Evolutionary conservation across 2,329 filamentous ascomycete species (phyloP).

Genomic region (Talaromyces albobiverticillius): DNA sequence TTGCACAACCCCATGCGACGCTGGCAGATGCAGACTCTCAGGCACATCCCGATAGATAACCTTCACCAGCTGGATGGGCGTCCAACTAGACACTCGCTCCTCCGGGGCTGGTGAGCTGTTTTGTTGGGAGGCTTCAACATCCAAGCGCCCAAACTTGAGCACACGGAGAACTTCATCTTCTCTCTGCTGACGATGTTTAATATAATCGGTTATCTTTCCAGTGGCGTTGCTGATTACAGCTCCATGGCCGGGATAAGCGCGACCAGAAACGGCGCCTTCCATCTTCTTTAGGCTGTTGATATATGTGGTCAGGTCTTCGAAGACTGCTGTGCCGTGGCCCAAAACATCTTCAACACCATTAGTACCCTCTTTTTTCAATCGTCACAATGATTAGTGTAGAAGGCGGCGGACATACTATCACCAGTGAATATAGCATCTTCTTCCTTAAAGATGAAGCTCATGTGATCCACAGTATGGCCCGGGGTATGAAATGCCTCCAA

Average conservation of each 20-base stretch:
- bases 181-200: constrained; percentile 72
- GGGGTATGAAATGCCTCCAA: constrained; percentile 66
- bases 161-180: constrained; percentile 74
- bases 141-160: constrained; percentile 46
- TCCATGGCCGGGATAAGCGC: constrained; percentile 86
- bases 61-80: constrained; percentile 78
- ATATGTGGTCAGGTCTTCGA: constrained; percentile 72
- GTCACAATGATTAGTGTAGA: too few species aligned
- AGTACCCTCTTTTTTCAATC: background rate
- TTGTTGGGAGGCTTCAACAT: constrained; percentile 28
- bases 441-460: constrained; percentile 72
- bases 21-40: constrained; percentile 70
- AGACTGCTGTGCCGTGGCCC: constrained; percentile 81
- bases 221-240: constrained; percentile 70
- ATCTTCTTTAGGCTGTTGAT: constrained; percentile 68
- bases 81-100: constrained; percentile 51
- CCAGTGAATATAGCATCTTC: constrained; percentile 83
- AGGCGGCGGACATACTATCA: constrained; percentile 57
- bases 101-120: constrained; percentile 29
- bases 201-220: constrained; percentile 75
- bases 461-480: constrained; percentile 80
- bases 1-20: constrained; percentile 71
- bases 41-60: constrained; percentile 80
- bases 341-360: constrained; percentile 57
- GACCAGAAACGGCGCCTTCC: constrained; percentile 57